These are phyloP conservation scores for Mycena alexandri DNA, from an alignment of 768 basidiomycete genomes.

Conservation along the genomic window DNA sequence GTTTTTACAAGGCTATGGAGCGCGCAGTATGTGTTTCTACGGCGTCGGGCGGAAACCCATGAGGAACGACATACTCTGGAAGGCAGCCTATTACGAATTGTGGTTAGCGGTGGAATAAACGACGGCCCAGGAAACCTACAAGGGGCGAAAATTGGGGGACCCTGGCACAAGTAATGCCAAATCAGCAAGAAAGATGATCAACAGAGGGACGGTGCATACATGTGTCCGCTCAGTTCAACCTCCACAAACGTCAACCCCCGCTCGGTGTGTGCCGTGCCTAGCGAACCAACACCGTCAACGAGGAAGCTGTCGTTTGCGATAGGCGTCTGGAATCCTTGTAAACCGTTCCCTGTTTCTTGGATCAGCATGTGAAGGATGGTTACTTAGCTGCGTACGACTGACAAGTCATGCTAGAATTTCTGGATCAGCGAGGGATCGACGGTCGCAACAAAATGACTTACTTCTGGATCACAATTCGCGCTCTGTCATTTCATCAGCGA, in stretches of 20 bases:
- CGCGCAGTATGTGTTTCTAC: conserved; percentile 14
- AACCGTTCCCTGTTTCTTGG: conserved; percentile 61
- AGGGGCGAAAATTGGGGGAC: conserved; percentile 75
- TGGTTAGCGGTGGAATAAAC: not conserved
- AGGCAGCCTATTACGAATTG: conserved; percentile 57
- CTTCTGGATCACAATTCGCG: conserved; percentile 76
- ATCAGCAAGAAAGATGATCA: not conserved
- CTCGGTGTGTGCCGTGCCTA: conserved; percentile 75
- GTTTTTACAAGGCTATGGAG: not conserved
- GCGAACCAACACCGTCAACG: conserved; percentile 77
- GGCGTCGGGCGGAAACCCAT: conserved; percentile 34
- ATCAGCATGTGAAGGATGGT: not conserved
- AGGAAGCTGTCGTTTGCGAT: conserved; percentile 76
- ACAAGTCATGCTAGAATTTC: conserved; percentile 57
- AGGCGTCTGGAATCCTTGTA: conserved; percentile 81
- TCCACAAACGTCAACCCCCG: conserved; percentile 78
- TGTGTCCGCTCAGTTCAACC: conserved; percentile 78
- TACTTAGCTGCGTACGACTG: conserved; percentile 30
- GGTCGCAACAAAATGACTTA: conserved; percentile 45
- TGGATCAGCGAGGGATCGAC: conserved; percentile 9
- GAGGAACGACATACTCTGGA: conserved; percentile 33
- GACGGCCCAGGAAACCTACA: conserved; percentile 50
- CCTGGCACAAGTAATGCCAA: conserved; percentile 48
- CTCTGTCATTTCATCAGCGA: conserved; percentile 46
- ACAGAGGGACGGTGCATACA: conserved; percentile 54